Base-by-base conservation (phyloP, 306 rosid species). In the Mimosa pudica region DNA sequence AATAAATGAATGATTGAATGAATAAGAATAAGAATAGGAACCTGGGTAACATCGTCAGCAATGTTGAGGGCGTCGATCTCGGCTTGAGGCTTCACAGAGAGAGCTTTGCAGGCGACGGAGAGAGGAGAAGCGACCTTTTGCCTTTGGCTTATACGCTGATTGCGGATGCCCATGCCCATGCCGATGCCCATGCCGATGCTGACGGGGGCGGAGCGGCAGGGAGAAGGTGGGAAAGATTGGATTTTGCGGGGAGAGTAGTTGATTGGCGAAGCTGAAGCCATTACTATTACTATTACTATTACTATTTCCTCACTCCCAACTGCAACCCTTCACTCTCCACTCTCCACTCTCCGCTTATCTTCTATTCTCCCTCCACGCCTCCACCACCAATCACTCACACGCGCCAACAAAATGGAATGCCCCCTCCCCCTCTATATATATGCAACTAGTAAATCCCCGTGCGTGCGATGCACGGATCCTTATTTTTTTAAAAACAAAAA, bases 41-140 rank as follows among this genome's bases (percentile, higher is more conserved):
- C 92, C 94, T 93, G 93, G 32, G 97, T 89, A 49, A 94, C 98
- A 86, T 92, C 87, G 4, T 90, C 91, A 2, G 98, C 98, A 73
- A 94, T 87, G 92, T 94, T 94, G 78, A 94, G 98, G 81, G 91
- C 98, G 70, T 92, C 97, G 38, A 84, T 76, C 47, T 80, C 87
- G 6, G 93, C 88, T 70, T 82, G 89, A 5, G 94, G 76, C 67
- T 80, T 80, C 70, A 89, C 83, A 8, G 97, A 87, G 9, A 86
- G 90, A 13, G 93, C 97, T 84, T 94, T 89, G 90, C 97, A 92
- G 71, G 85, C 77, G 64, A 88, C 77, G 46, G 84, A 66, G 51
- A 72, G 70, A 83, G 84, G 7, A 0, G 90, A 78, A 69, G 78
- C 80, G 81, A 83, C 47, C n/a, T n/a, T n/a, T n/a, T n/a, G n/a